Evolutionary conservation across 441 rosid genomes (phyloP).

Genomic region (Corymbia citriodora): DNA sequence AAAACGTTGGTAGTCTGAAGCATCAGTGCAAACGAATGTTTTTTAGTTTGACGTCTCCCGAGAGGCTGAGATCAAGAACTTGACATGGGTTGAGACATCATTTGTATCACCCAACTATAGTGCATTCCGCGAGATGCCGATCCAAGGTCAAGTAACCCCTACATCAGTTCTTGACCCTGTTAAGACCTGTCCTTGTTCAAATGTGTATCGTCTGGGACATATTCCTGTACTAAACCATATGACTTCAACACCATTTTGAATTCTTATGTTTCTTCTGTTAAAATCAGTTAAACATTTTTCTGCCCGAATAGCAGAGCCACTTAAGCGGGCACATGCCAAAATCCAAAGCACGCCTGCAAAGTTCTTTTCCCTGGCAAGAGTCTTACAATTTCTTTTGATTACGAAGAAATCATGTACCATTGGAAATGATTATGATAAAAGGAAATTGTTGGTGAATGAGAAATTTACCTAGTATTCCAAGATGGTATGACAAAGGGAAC

Average conservation of each 20-base stretch:
- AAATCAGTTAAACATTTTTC: background rate
- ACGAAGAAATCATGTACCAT: background rate
- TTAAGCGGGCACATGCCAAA: background rate
- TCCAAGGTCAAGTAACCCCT: background rate
- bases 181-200: background rate
- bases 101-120: background rate
- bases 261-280: background rate
- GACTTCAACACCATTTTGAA: background rate
- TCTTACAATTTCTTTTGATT: background rate
- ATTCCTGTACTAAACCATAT: background rate
- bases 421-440: background rate
- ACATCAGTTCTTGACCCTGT: background rate
- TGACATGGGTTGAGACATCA: background rate
- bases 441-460: background rate
- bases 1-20: background rate
- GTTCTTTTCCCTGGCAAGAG: background rate
- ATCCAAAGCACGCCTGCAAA: background rate
- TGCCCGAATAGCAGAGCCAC: background rate
- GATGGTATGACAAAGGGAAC: conserved; percentile 47
- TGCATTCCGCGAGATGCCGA: background rate
- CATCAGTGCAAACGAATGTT: background rate
- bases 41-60: background rate
- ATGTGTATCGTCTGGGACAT: background rate
- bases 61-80: background rate
- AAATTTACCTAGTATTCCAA: conserved; percentile 40